Evolutionary conservation across 768 basidiomycete species (phyloP).

Genomic region (Cyclocybe cylindracea): DNA sequence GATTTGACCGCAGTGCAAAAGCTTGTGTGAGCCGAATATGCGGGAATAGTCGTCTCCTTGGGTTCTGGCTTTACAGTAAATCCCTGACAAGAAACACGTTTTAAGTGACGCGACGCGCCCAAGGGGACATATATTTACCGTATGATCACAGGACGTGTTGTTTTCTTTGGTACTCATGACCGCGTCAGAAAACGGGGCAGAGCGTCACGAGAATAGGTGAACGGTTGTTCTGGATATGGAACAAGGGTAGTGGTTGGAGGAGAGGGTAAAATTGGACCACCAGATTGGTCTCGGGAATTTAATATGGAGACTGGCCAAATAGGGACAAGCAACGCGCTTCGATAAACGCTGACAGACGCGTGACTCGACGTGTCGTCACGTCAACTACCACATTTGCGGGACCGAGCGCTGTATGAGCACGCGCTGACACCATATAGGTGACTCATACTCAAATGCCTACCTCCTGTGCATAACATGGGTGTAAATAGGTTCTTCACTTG

Average conservation of each 20-base stretch:
- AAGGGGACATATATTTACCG: constrained; percentile 1
- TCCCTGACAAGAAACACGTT: neutral
- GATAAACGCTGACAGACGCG: constrained; percentile 2
- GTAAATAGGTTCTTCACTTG: too few species aligned
- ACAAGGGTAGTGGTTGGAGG: too few species aligned
- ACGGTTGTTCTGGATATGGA: too few species aligned
- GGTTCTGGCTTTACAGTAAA: constrained; percentile 30
- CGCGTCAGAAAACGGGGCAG: too few species aligned
- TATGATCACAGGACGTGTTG: neutral
- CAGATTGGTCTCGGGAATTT: too few species aligned
- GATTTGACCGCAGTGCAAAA: constrained; percentile 25
- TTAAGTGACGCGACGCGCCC: too few species aligned
- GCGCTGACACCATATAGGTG: too few species aligned
- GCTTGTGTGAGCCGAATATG: neutral
- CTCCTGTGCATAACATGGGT: too few species aligned
- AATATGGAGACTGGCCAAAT: neutral
- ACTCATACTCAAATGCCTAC: too few species aligned
- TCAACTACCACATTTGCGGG: too few species aligned
- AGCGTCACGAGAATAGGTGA: too few species aligned
- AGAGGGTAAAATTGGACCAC: neutral
- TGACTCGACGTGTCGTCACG: neutral
- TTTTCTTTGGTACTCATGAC: constrained; percentile 8
- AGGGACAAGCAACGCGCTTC: constrained; percentile 1
- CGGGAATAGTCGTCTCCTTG: constrained; percentile 15
- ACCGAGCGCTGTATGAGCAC: too few species aligned